Conservation (phyloP, 352 stramenopile species). For the Blastocystis sp. region DNA sequence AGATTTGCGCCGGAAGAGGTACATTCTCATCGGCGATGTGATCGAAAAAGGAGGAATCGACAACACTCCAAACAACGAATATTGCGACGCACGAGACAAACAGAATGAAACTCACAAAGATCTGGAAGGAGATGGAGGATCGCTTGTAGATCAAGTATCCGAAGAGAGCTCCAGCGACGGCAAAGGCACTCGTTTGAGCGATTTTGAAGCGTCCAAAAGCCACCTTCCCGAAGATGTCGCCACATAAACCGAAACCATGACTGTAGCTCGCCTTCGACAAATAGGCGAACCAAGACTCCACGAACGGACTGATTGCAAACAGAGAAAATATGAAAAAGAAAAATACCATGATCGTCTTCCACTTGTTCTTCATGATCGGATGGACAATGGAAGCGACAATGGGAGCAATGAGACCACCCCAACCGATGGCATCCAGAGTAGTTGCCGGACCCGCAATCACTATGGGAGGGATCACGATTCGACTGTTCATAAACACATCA, state of each 20-base stretch:
- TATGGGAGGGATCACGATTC: constrained; percentile 1
- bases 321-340: background rate
- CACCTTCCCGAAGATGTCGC: constrained; percentile 27
- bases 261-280: background rate
- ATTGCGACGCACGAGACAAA: background rate
- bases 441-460: constrained; percentile 5
- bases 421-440: constrained; percentile 50
- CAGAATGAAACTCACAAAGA: background rate
- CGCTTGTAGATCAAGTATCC: background rate
- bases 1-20: constrained; percentile 35
- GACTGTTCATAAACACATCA: constrained; percentile 36
- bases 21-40: constrained; percentile 33
- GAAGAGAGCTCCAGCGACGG: background rate
- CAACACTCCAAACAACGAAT: constrained; percentile 32
- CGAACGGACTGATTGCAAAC: constrained; percentile 31
- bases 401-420: constrained; percentile 21
- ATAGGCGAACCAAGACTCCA: background rate
- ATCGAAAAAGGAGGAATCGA: constrained; percentile 6
- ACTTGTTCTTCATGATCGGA: background rate
- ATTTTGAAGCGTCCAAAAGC: constrained; percentile 46
- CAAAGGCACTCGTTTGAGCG: constrained; percentile 22
- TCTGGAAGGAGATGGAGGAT: background rate
- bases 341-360: background rate
- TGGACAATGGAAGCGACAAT: background rate
- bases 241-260: constrained; percentile 25